Conservation (phyloP, 78 protist species). For the Chrysochromulina parva region DNA sequence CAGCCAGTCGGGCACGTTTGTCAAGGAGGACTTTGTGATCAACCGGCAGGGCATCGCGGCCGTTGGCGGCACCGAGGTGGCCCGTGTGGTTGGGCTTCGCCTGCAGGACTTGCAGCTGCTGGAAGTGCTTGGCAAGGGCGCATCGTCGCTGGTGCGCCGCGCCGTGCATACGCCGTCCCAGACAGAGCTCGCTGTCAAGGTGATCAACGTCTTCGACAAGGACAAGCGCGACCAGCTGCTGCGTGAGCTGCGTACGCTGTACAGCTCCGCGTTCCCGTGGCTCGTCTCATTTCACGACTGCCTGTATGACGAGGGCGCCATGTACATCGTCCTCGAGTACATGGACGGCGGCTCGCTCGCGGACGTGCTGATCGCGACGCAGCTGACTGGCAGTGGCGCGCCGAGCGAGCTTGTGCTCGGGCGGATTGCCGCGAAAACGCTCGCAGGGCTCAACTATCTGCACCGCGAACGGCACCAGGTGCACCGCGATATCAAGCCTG, state of each 20-base stretch:
- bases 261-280: background rate
- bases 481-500: conserved; percentile 52
- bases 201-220: background rate
- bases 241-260: background rate
- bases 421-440: background rate
- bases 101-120: background rate
- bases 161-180: background rate
- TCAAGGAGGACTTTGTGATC: background rate
- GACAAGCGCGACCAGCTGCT: background rate
- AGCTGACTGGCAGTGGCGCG: background rate
- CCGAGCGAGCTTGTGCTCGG: background rate
- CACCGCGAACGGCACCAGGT: background rate
- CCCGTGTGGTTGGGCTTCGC: background rate
- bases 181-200: background rate
- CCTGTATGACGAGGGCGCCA: conserved; percentile 2
- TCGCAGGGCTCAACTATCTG: conserved; percentile 31
- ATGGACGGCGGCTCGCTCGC: conserved; percentile 48
- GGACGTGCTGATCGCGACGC: background rate
- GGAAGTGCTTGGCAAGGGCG: background rate
- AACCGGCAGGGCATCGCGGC: background rate
- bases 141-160: background rate
- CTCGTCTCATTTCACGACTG: no score
- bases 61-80: no score
- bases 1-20: background rate
- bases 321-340: conserved; percentile 41